These are phyloP conservation scores for Naganishia friedmannii DNA, from an alignment of 768 basidiomycete species.

Conservation along the genomic window DNA sequence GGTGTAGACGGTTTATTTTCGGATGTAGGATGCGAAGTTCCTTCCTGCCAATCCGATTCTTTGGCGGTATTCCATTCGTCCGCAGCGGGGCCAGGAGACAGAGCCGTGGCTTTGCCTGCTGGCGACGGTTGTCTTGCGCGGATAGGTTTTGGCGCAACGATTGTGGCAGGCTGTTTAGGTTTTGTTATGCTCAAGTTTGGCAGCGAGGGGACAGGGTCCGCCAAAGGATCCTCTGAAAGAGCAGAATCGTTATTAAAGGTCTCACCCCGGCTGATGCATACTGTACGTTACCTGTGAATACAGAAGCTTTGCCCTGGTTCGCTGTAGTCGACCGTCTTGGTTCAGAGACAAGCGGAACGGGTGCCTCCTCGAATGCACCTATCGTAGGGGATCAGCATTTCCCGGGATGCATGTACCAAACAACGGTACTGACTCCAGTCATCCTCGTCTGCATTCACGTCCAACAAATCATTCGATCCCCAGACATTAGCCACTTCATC, in stretches of 20 bases:
- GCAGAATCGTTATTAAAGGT: neutral
- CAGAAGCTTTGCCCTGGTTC: neutral
- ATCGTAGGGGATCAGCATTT: neutral
- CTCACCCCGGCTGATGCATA: neutral
- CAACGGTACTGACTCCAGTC: constrained; percentile 76
- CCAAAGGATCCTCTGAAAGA: constrained; percentile 5
- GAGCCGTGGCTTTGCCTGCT: neutral
- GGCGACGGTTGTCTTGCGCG: neutral
- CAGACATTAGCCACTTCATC: constrained; percentile 65
- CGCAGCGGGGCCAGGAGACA: neutral
- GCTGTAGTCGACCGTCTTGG: neutral
- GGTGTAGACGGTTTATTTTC: constrained; percentile 33
- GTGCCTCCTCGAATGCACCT: constrained; percentile 72
- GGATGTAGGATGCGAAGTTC: neutral
- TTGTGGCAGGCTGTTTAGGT: constrained; percentile 1
- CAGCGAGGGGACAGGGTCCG: constrained; percentile 14
- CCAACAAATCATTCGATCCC: constrained; percentile 81
- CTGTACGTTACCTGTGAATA: constrained; percentile 1
- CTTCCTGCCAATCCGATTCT: constrained; percentile 18
- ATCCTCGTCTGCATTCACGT: constrained; percentile 85
- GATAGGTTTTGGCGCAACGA: neutral
- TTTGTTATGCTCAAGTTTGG: constrained; percentile 19
- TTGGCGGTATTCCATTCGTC: constrained; percentile 8
- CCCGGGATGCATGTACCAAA: neutral
- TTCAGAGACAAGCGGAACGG: constrained; percentile 35